phyloP scores from a whole-genome alignment of 2,329 filamentous ascomycete species.

The Rhynchosporium graminicola region DNA sequence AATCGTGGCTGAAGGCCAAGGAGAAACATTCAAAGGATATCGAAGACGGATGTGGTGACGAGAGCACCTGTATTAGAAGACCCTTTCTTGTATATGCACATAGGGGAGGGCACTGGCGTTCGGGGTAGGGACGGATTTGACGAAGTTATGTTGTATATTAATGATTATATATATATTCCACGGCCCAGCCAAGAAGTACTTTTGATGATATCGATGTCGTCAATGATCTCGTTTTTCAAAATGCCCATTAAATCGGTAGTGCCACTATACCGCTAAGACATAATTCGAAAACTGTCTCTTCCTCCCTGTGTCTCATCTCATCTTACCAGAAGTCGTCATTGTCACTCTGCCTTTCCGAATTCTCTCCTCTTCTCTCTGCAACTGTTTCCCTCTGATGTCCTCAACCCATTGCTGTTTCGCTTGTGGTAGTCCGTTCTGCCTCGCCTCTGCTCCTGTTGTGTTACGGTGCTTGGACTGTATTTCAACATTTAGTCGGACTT shows the following conservation, averaged over 20 bases:
- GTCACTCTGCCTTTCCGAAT: constrained; percentile 25
- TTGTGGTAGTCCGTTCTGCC: constrained; percentile 24
- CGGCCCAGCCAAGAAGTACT: constrained; percentile 25
- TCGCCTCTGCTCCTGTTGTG: constrained; percentile 14
- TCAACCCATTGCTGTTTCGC: constrained; percentile 30
- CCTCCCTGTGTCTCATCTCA: constrained; percentile 10
- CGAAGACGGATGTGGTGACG: constrained; percentile 56
- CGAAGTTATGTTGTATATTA: constrained; percentile 12
- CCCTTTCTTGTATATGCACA: not conserved
- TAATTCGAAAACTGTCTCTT: not conserved
- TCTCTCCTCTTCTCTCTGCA: constrained; percentile 30
- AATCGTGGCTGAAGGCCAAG: constrained; percentile 45
- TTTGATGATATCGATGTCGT: constrained; percentile 8
- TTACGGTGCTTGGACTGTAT: constrained; percentile 23
- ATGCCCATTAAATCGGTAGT: not conserved
- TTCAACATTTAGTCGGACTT: constrained; percentile 15
- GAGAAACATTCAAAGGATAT: constrained; percentile 48
- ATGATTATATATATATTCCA: constrained; percentile 17
- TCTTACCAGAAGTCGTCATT: constrained; percentile 24
- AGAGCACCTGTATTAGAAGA: not conserved
- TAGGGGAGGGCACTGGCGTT: not conserved
- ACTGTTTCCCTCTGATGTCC: constrained; percentile 28
- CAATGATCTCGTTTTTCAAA: constrained; percentile 3
- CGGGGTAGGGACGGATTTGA: not conserved
- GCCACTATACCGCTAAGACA: constrained; percentile 15